Base-by-base conservation (phyloP, 2,329 filamentous ascomycete genomes). In the Cordyceps cicadae region DNA sequence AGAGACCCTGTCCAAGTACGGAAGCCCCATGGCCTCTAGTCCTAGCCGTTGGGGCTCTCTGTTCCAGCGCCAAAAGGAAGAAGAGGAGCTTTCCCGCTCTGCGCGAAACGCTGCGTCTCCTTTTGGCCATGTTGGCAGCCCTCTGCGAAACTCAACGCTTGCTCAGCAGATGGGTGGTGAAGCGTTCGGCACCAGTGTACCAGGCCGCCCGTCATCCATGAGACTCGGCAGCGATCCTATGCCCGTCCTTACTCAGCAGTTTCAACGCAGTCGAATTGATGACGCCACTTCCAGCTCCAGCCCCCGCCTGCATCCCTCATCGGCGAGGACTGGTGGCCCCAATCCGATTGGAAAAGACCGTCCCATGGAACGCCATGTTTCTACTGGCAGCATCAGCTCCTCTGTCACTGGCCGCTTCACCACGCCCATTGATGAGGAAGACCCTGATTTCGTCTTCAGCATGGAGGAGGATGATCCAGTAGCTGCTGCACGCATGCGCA, bases 121-220 rank as follows among this genome's bases (percentile, higher is more conserved):
- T 3, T 87, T 87, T 68, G 85, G 85, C 8, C 85, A 87, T 65
- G 85, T 87, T 41, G 85, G 85, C 21, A 87, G 84, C 64, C 85
- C 85, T 17, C 74, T 87, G 61, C 81, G 85, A 19, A 87, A 86
- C 69, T 87, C 84, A 9, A 80, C 81, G 50, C 76, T 87, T 9
- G 82, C 82, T 43, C 77, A 80, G 50, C 81, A 80, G 55, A 79
- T 82, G 67, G 74, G 75, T 52, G 70, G 97, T 37, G 73, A 72
- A 52, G 61, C 69, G 19, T 69, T 66, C 51, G 67, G 68, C 48
- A 66, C 75, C 43, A 74, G 72, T 61, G 75, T 74, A 53, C 71
- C 75, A 32, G 70, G 74, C 60, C 70, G 76, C 12, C 72, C 76
- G 21, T 75, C 74, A 49, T 66, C 69, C 19, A 62, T 68, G 29